Evolutionary conservation across 441 rosid genomes (phyloP).

Genomic region (Geranium incanum): DNA sequence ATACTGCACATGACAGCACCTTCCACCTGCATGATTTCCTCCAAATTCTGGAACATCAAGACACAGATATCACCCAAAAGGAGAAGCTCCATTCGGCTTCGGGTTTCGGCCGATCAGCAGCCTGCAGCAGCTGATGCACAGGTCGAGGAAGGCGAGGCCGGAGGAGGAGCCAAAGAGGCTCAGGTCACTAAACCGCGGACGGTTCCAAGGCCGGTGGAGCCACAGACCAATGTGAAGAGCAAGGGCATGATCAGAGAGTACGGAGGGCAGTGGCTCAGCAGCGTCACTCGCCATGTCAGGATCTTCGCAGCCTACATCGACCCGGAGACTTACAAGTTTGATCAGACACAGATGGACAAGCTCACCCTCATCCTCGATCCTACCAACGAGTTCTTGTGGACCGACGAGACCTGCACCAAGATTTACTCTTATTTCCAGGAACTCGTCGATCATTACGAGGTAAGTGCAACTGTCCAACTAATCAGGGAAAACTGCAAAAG

Average conservation of each 20-base stretch:
- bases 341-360: slow-evolving; percentile 87
- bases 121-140: slow-evolving; percentile 25
- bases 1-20: slow-evolving; percentile 39
- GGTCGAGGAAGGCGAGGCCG: slow-evolving; percentile 33
- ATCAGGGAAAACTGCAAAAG: background rate
- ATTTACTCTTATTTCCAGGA: slow-evolving; percentile 82
- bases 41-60: slow-evolving; percentile 34
- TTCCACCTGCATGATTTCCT: slow-evolving; percentile 40
- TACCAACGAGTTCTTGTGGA: slow-evolving; percentile 77
- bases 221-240: slow-evolving; percentile 70
- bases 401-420: slow-evolving; percentile 50
- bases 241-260: slow-evolving; percentile 58
- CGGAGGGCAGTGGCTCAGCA: slow-evolving; percentile 90
- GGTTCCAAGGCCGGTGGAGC: slow-evolving; percentile 69
- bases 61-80: slow-evolving; percentile 19
- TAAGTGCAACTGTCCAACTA: slow-evolving; percentile 16
- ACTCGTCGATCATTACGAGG: slow-evolving; percentile 98
- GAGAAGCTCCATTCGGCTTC: slow-evolving; percentile 20
- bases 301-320: slow-evolving; percentile 91
- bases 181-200: slow-evolving; percentile 35
- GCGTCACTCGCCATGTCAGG: slow-evolving; percentile 75
- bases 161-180: slow-evolving; percentile 22
- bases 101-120: slow-evolving; percentile 39
- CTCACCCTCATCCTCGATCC: slow-evolving; percentile 86
- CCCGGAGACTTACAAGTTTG: slow-evolving; percentile 75